Conservation (phyloP, 768 basidiomycete species). For the Pisolithus sp. region DNA sequence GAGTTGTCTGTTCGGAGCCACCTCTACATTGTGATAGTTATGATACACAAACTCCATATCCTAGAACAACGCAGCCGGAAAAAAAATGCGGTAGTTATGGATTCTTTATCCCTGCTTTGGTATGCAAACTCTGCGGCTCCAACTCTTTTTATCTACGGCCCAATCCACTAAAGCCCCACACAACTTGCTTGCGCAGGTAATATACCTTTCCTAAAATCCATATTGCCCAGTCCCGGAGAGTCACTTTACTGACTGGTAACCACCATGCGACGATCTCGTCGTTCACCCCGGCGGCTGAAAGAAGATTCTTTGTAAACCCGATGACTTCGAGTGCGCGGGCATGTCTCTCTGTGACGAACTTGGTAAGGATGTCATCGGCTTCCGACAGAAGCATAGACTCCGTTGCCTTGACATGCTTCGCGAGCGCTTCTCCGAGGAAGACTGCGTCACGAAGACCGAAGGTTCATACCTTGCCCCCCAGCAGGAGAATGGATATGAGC, state of each 20-base stretch:
- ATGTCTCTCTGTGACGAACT: slow-evolving; percentile 32
- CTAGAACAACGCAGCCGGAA: no score
- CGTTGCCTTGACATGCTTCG: slow-evolving; percentile 25
- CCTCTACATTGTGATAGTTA: no score
- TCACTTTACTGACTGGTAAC: slow-evolving; percentile 20
- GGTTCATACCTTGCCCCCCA: slow-evolving; percentile 55
- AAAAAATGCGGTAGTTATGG: no score
- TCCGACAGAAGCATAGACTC: slow-evolving; percentile 5
- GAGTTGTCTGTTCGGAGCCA: no score
- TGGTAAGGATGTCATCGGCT: slow-evolving; percentile 28
- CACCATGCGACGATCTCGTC: slow-evolving; percentile 16
- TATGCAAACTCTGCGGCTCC: no score
- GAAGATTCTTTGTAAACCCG: slow-evolving; percentile 31
- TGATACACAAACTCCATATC: no score
- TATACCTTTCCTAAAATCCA: slow-evolving; percentile 15
- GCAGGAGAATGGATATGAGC: slow-evolving; percentile 51
- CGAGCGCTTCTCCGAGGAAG: slow-evolving; percentile 37
- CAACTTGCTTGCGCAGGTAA: slow-evolving; percentile 11
- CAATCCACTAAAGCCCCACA: slow-evolving; percentile 24
- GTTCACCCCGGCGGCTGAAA: slow-evolving; percentile 18
- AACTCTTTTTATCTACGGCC: slow-evolving; percentile 13
- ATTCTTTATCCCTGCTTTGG: no score
- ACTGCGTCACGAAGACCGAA: slow-evolving; percentile 52
- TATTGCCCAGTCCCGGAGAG: slow-evolving; percentile 22
- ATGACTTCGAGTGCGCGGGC: slow-evolving; percentile 38